Evolutionary conservation across 805 yeast genomes (phyloP).

Genomic region (Wickerhamiella bombiphila): DNA sequence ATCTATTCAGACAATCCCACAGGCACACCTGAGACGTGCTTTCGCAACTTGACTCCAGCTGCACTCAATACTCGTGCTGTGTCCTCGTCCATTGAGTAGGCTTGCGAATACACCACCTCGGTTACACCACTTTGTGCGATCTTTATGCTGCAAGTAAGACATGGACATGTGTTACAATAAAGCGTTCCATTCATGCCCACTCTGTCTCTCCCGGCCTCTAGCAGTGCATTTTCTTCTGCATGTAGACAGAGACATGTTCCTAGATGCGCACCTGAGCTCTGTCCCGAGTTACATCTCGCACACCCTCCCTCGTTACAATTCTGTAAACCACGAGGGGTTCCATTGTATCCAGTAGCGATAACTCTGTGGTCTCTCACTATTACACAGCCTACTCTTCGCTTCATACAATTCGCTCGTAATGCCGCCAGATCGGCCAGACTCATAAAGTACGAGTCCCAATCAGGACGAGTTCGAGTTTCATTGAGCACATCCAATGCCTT

Average conservation of each 20-base stretch:
- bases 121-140: conserved; percentile 83
- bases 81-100: conserved; percentile 81
- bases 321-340: conserved; percentile 77
- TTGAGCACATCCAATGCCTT: conserved; percentile 34
- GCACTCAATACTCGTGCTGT: conserved; percentile 55
- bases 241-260: conserved; percentile 86
- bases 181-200: conserved; percentile 43
- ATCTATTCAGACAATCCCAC: too few relatives aligned
- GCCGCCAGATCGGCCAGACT: conserved; percentile 86
- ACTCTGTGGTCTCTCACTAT: conserved; percentile 75
- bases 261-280: conserved; percentile 52
- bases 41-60: conserved; percentile 62
- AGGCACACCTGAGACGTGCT: conserved; percentile 23
- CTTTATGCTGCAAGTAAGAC: conserved; percentile 88
- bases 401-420: conserved; percentile 87
- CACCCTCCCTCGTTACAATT: conserved; percentile 98
- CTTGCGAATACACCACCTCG: conserved; percentile 86
- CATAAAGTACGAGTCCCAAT: conserved; percentile 97
- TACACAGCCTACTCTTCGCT: conserved; percentile 92
- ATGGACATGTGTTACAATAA: conserved; percentile 93
- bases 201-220: conserved; percentile 88
- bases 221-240: conserved; percentile 91
- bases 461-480: conserved; percentile 58
- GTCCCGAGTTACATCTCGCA: conserved; percentile 52
- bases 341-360: conserved; percentile 93